Percentiles rank a stretch among this genome's conserved stretches.
These are phyloP conservation scores for Phytophthora tentaculata DNA, from an alignment of 352 stramenopile genomes.

Conservation along the genomic window DNA sequence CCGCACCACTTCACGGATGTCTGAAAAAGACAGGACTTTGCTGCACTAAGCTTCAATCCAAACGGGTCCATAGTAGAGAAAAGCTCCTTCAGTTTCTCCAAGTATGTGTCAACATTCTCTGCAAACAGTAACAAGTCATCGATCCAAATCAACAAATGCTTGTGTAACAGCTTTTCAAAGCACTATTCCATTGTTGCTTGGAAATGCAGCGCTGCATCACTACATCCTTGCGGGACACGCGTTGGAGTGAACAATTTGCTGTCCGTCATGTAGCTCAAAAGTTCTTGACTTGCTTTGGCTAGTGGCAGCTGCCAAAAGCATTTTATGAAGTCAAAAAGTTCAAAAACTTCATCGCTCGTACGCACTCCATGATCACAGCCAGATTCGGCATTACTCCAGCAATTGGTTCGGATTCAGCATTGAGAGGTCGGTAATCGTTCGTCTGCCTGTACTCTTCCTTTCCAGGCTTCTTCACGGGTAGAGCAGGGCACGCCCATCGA, in stretches of 20 bases:
- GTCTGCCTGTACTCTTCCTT: background rate
- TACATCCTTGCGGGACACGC: background rate
- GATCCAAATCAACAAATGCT: background rate
- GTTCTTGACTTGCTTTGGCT: background rate
- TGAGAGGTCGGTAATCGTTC: background rate
- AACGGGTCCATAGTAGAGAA: background rate
- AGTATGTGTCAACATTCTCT: background rate
- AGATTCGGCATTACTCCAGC: background rate
- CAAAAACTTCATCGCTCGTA: too few species aligned
- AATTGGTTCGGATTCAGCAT: constrained; percentile 2
- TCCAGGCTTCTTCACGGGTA: background rate
- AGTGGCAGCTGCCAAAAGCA: background rate
- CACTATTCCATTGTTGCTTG: background rate
- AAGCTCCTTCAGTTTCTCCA: background rate
- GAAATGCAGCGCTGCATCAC: background rate
- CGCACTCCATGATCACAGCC: background rate
- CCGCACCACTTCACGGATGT: background rate
- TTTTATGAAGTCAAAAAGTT: background rate
- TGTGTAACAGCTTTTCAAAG: background rate
- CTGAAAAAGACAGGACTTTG: background rate
- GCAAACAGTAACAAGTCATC: background rate
- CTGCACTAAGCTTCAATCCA: background rate
- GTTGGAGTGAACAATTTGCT: background rate
- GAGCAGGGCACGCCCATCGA: background rate
- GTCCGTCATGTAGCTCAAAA: constrained; percentile 1